A percentile compares a stretch with the other conserved stretches of the same genome.
Evolutionary conservation across 2,329 filamentous ascomycete genomes (phyloP).

Genomic region (Neodidymelliopsis sp.): DNA sequence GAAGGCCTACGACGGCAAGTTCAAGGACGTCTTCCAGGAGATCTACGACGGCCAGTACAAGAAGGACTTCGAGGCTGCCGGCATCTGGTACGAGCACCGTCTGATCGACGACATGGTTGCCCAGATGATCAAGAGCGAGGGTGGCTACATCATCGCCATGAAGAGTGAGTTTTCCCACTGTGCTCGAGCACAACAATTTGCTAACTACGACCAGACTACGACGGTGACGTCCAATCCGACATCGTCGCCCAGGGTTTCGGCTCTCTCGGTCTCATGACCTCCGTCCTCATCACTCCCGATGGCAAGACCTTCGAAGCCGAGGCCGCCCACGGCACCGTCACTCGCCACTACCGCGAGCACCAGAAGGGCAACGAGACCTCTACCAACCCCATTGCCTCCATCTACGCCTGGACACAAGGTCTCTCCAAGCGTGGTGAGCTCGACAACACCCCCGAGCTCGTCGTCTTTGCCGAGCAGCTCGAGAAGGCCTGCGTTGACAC

Average conservation of each 20-base stretch:
- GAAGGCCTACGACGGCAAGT: constrained; percentile 97
- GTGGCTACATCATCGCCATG: constrained; percentile 95
- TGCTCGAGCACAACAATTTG: constrained; percentile 11
- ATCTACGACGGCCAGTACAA: constrained; percentile 90
- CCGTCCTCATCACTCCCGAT: constrained; percentile 93
- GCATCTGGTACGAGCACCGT: constrained; percentile 99
- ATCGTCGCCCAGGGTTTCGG: constrained; percentile 98
- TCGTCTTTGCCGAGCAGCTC: constrained; percentile 88
- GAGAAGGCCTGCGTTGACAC: constrained; percentile 95
- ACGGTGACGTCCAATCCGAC: constrained; percentile 98
- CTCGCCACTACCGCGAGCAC: constrained; percentile 97
- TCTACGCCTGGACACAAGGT: constrained; percentile 98
- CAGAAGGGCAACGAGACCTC: constrained; percentile 97
- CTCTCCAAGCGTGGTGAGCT: constrained; percentile 92
- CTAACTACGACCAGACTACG: constrained; percentile 74
- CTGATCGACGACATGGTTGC: constrained; percentile 99
- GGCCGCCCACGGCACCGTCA: constrained; percentile 97
- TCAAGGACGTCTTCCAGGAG: constrained; percentile 99
- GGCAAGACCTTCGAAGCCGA: constrained; percentile 98
- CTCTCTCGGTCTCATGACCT: constrained; percentile 98
- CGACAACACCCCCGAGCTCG: constrained; percentile 89
- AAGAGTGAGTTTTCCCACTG: constrained; percentile 76
- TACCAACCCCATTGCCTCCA: constrained; percentile 98
- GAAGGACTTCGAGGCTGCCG: constrained; percentile 85
- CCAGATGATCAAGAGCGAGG: constrained; percentile 99